phyloP scores from a whole-genome alignment of 2,329 filamentous ascomycete species.

The Ascochyta lentis region DNA sequence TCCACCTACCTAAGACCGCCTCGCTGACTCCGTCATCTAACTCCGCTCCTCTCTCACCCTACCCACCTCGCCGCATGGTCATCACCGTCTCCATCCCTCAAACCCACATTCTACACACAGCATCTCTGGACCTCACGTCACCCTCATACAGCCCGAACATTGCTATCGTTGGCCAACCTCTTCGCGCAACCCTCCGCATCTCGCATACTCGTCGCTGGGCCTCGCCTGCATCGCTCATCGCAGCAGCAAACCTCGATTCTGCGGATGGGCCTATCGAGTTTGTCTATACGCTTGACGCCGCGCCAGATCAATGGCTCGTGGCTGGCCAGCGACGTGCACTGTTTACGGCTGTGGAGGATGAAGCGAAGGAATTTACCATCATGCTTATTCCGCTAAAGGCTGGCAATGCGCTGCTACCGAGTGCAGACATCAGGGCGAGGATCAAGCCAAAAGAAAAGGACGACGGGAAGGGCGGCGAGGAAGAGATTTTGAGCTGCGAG shows the following conservation, averaged over 20 bases:
- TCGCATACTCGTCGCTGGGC: slow-evolving; percentile 64
- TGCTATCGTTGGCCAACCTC: slow-evolving; percentile 68
- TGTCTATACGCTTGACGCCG: slow-evolving; percentile 79
- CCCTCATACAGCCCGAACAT: slow-evolving; percentile 44
- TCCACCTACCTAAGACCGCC: slow-evolving; percentile 25
- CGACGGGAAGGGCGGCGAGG: slow-evolving; percentile 25
- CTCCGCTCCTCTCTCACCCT: slow-evolving; percentile 38
- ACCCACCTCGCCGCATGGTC: slow-evolving; percentile 68
- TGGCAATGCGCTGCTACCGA: slow-evolving; percentile 79
- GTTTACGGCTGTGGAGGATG: slow-evolving; percentile 65
- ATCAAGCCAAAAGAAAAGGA: slow-evolving; percentile 47
- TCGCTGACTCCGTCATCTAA: slow-evolving; percentile 9
- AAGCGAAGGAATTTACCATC: slow-evolving; percentile 65
- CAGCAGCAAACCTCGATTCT: slow-evolving; percentile 35
- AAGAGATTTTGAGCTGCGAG: slow-evolving; percentile 65
- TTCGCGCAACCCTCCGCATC: slow-evolving; percentile 67
- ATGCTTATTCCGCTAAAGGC: slow-evolving; percentile 80
- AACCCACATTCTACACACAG: slow-evolving; percentile 81
- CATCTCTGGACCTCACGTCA: slow-evolving; percentile 65
- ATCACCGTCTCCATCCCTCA: slow-evolving; percentile 91
- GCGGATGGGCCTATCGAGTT: slow-evolving; percentile 69
- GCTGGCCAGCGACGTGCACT: slow-evolving; percentile 81
- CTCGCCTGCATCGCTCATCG: slow-evolving; percentile 28
- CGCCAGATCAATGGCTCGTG: slow-evolving; percentile 80
- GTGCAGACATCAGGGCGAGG: slow-evolving; percentile 75